Evolutionary conservation across 495 filamentous ascomycete species (phyloP).

Genomic region (Sphaerosporella brunnea): DNA sequence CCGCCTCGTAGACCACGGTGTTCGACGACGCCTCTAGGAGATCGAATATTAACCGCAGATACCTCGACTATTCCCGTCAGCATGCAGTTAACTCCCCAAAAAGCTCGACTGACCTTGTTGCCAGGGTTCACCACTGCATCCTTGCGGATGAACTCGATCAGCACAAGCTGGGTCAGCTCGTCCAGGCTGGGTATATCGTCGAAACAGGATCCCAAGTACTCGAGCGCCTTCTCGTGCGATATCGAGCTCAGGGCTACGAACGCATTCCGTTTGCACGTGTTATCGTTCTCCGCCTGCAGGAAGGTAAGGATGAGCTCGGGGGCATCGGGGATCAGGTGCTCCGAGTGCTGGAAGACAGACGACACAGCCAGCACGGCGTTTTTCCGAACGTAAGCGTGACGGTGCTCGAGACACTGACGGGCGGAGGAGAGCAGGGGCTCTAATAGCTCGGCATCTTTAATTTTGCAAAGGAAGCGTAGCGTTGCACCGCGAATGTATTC

Average conservation of each 20-base stretch:
- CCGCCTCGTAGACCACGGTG: conserved; percentile 95
- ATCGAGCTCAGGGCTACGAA: conserved; percentile 83
- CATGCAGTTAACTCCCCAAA: background rate
- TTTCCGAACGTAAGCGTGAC: conserved; percentile 95
- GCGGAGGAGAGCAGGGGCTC: conserved; percentile 88
- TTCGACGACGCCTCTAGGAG: conserved; percentile 81
- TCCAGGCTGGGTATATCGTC: conserved; percentile 88
- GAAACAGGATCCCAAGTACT: conserved; percentile 78
- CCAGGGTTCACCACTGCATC: conserved; percentile 88
- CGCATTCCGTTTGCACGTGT: conserved; percentile 95
- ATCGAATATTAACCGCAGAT: conserved; percentile 89
- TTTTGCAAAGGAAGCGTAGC: conserved; percentile 88
- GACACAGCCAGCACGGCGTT: conserved; percentile 90
- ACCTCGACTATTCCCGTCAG: conserved; percentile 47
- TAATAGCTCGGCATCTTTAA: conserved; percentile 86
- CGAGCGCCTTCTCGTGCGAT: conserved; percentile 79
- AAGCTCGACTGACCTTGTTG: conserved; percentile 52
- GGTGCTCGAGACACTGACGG: conserved; percentile 78
- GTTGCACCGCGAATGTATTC: conserved; percentile 97
- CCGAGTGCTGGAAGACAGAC: conserved; percentile 82
- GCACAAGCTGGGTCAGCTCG: conserved; percentile 80
- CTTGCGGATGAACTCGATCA: conserved; percentile 92
- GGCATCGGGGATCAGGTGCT: conserved; percentile 84
- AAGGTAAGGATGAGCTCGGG: conserved; percentile 82
- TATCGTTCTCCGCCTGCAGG: conserved; percentile 78